phyloP scores from a whole-genome alignment of 805 yeast species.

The Komagataella phaffii region DNA sequence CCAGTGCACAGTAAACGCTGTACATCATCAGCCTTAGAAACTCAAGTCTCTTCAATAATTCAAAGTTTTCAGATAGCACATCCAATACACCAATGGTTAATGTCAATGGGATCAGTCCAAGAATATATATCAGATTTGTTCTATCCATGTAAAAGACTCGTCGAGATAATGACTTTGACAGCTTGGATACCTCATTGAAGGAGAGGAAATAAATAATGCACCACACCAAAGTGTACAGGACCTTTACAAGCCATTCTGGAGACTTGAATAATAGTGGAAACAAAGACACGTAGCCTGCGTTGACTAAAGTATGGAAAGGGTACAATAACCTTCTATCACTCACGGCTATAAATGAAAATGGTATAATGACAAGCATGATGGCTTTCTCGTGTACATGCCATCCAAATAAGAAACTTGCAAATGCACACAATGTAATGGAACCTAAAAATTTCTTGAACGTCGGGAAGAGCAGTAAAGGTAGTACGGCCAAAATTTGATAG shows the following conservation, averaged over 20 bases:
- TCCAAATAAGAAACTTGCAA: conserved; percentile 84
- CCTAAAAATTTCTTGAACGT: conserved; percentile 72
- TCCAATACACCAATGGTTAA: conserved; percentile 29
- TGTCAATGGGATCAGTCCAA: conserved; percentile 57
- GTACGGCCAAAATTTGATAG: conserved; percentile 65
- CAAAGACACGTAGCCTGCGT: conserved; percentile 76
- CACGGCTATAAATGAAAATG: conserved; percentile 65
- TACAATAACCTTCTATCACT: conserved; percentile 59
- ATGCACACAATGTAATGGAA: conserved; percentile 78
- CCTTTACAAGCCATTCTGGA: conserved; percentile 69
- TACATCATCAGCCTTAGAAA: conserved; percentile 71
- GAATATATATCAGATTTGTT: conserved; percentile 47
- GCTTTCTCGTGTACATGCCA: conserved; percentile 99
- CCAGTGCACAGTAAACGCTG: conserved; percentile 78
- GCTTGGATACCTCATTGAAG: conserved; percentile 51
- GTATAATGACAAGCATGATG: conserved; percentile 76
- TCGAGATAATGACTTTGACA: conserved; percentile 22
- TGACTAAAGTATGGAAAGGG: conserved; percentile 56
- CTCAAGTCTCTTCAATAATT: conserved; percentile 43
- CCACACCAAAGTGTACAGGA: conserved; percentile 74
- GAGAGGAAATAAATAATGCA: conserved; percentile 62
- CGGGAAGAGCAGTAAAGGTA: conserved; percentile 62
- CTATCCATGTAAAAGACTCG: conserved; percentile 60
- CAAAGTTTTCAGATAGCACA: conserved; percentile 40
- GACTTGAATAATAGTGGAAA: conserved; percentile 79